Evolutionary conservation across 1,284 basidiomycete genomes (phyloP), one percentile per base, ranked within the genome.

Genomic region (Chiua sp.): DNA sequence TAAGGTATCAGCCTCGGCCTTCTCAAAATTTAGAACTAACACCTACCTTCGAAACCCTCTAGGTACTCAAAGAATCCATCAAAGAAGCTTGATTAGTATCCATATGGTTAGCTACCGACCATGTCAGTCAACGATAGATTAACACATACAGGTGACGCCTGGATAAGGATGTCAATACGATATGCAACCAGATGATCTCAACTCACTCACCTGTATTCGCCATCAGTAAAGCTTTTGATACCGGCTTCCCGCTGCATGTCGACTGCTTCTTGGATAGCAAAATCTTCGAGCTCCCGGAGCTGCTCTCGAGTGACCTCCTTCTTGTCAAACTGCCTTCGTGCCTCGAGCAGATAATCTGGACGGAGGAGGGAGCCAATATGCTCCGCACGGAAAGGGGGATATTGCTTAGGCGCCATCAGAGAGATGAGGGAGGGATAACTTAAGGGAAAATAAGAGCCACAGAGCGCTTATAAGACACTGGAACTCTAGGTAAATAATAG

Each of bases 281-380:
- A 77, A 64, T 88, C 83, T 72, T 88, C 85, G 32, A 79, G 63
- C 54, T 74, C 73, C 33, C 74, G 75, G 18, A 90, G 75, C 46
- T 83, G 79, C 6, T 78, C 74, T 26, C 65, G 63, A 22, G 76
- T 70, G 60, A 82, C 73, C 58, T 78, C 72, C 12, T 79, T 77
- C 53, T 76, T 70, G 53, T 82, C 78, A 55, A 80, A 75, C 32
- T 76, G 65, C 53, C 64, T 70, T 35, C 86, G 81, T 42, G 81
- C 82, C 55, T 81, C 69, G 64, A 80, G 81, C 26, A 90, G 78
- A 20, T 78, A 69, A 6, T 75, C 62, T 5, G 87, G 86, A 15
- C 88, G 83, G 22, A 89, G 74, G 61, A 90, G 78, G 13, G 86
- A 87, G 37, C 86, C 86, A 23, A 87, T 68, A 66, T 87, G 85